Evolutionary conservation across 23 red algal species (phyloP), one percentile per base, ranked within the genome.

Genomic region (Gracilaria caudata): DNA sequence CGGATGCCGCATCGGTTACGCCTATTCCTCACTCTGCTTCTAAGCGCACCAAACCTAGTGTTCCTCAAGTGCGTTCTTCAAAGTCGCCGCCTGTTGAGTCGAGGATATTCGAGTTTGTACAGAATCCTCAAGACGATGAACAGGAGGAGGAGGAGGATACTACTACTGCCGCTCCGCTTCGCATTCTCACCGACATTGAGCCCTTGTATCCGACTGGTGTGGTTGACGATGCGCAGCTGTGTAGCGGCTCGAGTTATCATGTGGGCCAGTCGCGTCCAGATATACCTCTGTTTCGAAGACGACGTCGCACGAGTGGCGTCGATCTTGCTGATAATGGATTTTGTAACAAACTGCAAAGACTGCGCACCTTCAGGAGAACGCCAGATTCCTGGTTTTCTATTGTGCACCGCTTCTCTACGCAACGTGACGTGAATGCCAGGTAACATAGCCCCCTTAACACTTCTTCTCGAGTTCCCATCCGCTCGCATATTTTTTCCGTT

Each of bases 111-210:
- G 8, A 76, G 37, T 37, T 23, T n/a, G n/a, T n/a, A n/a, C n/a
- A 51, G 46, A 51, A 14, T 61, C 23, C 2, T 29, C 57, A 30
- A 0, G 23, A 2, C 26, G 2, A 8, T 20, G 44, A 46, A 19
- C 28, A 79, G 4, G 3, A 79, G 26, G 75, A 79, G 7, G 84
- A 88, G 11, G 84, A 88, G 61, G 84, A 78, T 20, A 72, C 74
- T 33, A 55, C 46, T 20, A 49, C 35, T 16, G 49, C 68, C 1
- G n/a, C 37, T 26, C 63, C 68, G 35, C 23, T 89, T 25, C 85
- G 85, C 68, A 89, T 89, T 61, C 72, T 89, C 0, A 89, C 85
- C 24, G 85, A 72, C 54, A 75, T 89, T 21, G 85, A 89, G 43
- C 85, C 85, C 1, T 38, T 89, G 21, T 72, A 89, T 43, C 85